Base-by-base conservation (phyloP, 306 rosid species). In the Quercus bicolor region DNA sequence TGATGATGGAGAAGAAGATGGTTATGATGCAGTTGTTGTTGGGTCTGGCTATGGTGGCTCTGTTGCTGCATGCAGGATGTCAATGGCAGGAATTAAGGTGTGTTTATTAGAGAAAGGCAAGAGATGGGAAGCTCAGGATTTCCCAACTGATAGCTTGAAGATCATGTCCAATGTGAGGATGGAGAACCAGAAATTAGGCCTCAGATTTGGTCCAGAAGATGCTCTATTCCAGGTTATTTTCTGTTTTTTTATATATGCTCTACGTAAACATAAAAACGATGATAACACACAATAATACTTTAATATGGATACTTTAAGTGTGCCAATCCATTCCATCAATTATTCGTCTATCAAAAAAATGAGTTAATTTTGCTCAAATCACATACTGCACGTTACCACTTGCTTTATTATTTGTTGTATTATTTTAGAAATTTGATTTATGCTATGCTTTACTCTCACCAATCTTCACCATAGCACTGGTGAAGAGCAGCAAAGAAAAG, bases 1-100 rank as follows among this genome's bases (percentile, higher is more conserved):
- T 57, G 79, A 74, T 53, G 40, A 77, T 72, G 79, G 73, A 68
- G 80, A 77, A 40, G 82, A 75, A 45, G 71, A 59, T 29, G 31
- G 69, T 68, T 80, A 68, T n/a, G 87, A 77, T 62, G 80, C 85
- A 1, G 54, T 84, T 69, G 87, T 84, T 74, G 77, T 80, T 64
- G 74, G 81, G 40, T 85, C 85, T 78, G 81, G 85, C 12, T 81
- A 81, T 85, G 84, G 84, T 1, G 84, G 84, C 66, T 75, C 86
- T 65, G 81, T 85, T 33, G 85, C 83, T 48, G 79, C 84, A 70
- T 81, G 83, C 72, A 64, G 80, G 57, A 75, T 81, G 81, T 79
- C 85, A 60, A 66, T 71, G 81, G 85, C 82, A 24, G 81, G 83
- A 5, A 48, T 75, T 68, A 77, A 59, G 53, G 80, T 80, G 1